A percentile compares a stretch with the other conserved stretches of the same genome.
Conservation (phyloP, 2,329 filamentous ascomycete genomes). For the Lasiodiplodia sp. region DNA sequence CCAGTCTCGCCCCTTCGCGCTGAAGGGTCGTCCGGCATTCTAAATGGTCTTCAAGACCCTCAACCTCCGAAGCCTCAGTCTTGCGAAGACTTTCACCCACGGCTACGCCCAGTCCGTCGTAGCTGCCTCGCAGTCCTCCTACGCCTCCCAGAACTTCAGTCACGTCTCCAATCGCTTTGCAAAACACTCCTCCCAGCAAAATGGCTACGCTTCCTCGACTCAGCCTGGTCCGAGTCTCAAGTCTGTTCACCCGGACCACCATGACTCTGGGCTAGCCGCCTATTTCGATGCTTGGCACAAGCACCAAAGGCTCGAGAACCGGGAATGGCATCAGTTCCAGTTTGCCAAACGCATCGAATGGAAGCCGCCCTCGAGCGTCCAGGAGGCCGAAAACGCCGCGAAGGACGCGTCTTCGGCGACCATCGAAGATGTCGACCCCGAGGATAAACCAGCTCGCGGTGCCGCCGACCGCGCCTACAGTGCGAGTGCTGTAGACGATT, state of each 20-base stretch:
- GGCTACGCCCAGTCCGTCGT: conserved; percentile 98
- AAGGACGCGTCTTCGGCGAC: conserved; percentile 38
- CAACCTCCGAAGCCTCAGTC: conserved; percentile 94
- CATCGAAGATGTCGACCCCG: conserved; percentile 36
- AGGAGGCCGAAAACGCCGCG: conserved; percentile 49
- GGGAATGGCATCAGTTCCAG: conserved; percentile 92
- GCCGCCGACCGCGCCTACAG: conserved; percentile 59
- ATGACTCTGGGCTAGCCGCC: conserved; percentile 73
- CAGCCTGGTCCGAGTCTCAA: conserved; percentile 45
- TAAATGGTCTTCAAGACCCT: conserved; percentile 86
- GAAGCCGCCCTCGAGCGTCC: conserved; percentile 64
- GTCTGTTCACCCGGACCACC: conserved; percentile 42
- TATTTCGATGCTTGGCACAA: conserved; percentile 93
- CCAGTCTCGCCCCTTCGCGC: conserved; percentile 56
- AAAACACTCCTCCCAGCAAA: conserved; percentile 69
- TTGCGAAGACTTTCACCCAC: conserved; percentile 95
- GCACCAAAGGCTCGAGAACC: conserved; percentile 73
- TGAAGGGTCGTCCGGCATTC: conserved; percentile 73
- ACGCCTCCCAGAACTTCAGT: conserved; percentile 69
- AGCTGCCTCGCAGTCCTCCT: conserved; percentile 86
- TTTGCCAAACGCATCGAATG: conserved; percentile 89
- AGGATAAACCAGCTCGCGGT: conserved; percentile 37
- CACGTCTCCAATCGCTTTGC: conserved; percentile 53
- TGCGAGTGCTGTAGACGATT: conserved; percentile 66
- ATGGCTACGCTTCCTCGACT: conserved; percentile 70